These are phyloP conservation scores for Syzygium aqueum DNA, from an alignment of 345 rosid species.

Conservation along the genomic window DNA sequence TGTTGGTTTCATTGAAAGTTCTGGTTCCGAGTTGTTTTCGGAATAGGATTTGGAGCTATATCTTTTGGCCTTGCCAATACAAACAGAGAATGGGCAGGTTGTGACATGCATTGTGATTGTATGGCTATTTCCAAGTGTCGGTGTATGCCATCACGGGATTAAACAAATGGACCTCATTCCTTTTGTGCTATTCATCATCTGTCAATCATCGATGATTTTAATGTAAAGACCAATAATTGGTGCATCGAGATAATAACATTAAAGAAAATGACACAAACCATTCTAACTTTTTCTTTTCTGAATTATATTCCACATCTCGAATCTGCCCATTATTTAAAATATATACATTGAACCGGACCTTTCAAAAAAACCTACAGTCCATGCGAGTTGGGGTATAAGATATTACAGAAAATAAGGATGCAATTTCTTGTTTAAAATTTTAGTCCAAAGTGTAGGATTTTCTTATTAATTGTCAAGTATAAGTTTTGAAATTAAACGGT, in stretches of 20 bases:
- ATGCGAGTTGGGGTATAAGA: too few relatives aligned
- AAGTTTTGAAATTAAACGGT: too few relatives aligned
- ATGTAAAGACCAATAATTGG: neutral
- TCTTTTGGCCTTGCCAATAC: neutral
- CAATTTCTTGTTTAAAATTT: too few relatives aligned
- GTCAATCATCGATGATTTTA: neutral
- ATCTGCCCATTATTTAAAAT: neutral
- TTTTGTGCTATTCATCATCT: neutral
- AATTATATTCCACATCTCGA: too few relatives aligned
- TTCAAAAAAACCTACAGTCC: too few relatives aligned
- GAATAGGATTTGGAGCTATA: neutral
- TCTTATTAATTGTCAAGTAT: too few relatives aligned
- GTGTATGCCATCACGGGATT: neutral
- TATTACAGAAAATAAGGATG: too few relatives aligned
- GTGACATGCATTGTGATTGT: neutral
- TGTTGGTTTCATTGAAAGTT: neutral
- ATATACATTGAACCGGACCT: neutral
- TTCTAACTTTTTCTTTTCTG: too few relatives aligned
- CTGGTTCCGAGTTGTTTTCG: neutral
- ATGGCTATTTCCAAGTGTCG: neutral
- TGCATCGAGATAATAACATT: neutral
- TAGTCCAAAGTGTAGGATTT: too few relatives aligned
- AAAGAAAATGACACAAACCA: too few relatives aligned
- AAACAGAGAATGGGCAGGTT: neutral
- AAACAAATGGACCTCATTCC: neutral